Conservation (phyloP, 1,139 yeast genomes). For the Protomyces arabidopsidicola region DNA sequence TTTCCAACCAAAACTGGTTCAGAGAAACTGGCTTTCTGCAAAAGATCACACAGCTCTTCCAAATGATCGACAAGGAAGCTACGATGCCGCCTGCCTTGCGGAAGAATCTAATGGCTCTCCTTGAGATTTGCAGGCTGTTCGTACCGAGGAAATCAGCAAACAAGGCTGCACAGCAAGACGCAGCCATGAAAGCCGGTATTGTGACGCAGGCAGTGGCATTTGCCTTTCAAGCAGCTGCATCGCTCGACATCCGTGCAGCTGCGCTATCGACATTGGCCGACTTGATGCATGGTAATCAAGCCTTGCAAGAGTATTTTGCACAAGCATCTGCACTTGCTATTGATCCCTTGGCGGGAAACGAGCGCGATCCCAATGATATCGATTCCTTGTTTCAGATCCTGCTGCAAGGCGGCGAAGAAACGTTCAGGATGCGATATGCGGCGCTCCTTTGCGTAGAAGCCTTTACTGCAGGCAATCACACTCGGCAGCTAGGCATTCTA, state of each 20-base stretch:
- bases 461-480: constrained; percentile 60
- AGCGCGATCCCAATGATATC: constrained; percentile 4
- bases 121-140: constrained; percentile 11
- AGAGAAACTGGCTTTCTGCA: constrained; percentile 78
- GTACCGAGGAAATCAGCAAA: constrained; percentile 4
- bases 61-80: constrained; percentile 31
- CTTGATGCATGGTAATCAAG: constrained; percentile 8
- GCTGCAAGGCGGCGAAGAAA: constrained; percentile 13
- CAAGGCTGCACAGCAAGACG: constrained; percentile 14
- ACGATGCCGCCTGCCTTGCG: not conserved
- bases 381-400: constrained; percentile 11
- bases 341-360: not conserved
- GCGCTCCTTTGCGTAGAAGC: constrained; percentile 26
- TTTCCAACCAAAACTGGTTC: constrained; percentile 84
- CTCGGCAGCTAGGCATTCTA: constrained; percentile 57
- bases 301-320: constrained; percentile 13
- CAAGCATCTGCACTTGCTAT: constrained; percentile 10
- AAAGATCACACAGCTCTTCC: constrained; percentile 55
- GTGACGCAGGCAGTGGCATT: constrained; percentile 16
- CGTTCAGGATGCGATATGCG: constrained; percentile 24
- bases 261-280: constrained; percentile 18
- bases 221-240: constrained; percentile 4
- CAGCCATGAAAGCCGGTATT: constrained; percentile 18
- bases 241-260: constrained; percentile 22
- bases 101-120: not conserved